Evolutionary conservation across 164 flowering plant genomes (phyloP).

Genomic region (Chloranthus sessilifolius): DNA sequence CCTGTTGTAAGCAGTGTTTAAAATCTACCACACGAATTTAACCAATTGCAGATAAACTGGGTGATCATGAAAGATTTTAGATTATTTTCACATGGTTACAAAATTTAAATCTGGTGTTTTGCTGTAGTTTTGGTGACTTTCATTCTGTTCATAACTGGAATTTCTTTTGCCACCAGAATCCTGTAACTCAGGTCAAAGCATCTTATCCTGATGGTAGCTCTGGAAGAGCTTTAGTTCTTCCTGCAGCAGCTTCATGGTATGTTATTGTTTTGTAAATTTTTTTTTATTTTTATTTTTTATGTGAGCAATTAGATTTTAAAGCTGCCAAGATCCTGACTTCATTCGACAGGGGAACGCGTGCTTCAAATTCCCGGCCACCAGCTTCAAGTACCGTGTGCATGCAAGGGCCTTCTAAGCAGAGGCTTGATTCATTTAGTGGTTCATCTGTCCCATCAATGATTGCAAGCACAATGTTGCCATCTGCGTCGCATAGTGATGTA

Average conservation of each 20-base stretch:
- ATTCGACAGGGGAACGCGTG: constrained; percentile 72
- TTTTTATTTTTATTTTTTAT: neutral
- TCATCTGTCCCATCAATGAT: constrained; percentile 25
- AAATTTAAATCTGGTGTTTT: too few relatives aligned
- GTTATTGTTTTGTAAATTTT: neutral
- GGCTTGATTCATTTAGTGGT: constrained; percentile 30
- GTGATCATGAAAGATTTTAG: too few relatives aligned
- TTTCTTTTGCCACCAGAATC: constrained; percentile 35
- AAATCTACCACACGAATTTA: too few relatives aligned
- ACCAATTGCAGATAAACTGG: too few relatives aligned
- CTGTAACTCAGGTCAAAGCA: constrained; percentile 29
- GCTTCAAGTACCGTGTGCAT: constrained; percentile 26
- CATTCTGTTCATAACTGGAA: too few relatives aligned
- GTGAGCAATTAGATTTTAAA: neutral
- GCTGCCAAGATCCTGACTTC: neutral
- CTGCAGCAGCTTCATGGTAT: constrained; percentile 91
- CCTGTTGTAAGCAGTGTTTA: too few relatives aligned
- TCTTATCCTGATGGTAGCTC: constrained; percentile 74
- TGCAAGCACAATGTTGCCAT: constrained; percentile 25
- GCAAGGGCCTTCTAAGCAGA: constrained; percentile 42
- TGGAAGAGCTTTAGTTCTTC: constrained; percentile 66
- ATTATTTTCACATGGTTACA: too few relatives aligned
- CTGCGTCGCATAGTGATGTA: constrained; percentile 29
- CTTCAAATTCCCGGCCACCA: constrained; percentile 33
- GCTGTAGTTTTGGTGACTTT: neutral